Conservation (phyloP, 805 yeast species). For the Candida caryicola region DNA sequence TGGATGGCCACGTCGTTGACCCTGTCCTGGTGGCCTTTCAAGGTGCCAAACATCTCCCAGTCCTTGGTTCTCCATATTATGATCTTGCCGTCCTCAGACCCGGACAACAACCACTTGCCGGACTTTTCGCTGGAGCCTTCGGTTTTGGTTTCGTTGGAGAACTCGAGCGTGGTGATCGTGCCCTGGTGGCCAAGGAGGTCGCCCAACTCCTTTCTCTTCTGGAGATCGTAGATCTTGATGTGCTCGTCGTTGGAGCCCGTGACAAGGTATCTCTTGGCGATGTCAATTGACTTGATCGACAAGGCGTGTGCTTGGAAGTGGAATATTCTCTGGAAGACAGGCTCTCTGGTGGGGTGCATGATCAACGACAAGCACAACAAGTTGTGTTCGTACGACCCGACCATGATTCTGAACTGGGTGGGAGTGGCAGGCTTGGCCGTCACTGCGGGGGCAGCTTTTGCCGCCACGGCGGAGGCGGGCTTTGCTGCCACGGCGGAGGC, state of each 20-base stretch:
- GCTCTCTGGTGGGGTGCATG: slow-evolving; percentile 40
- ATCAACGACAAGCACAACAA: slow-evolving; percentile 77
- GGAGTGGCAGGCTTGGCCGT: neutral
- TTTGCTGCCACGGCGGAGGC: no score
- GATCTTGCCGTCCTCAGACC: slow-evolving; percentile 86
- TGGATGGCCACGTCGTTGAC: slow-evolving; percentile 86
- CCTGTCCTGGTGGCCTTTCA: slow-evolving; percentile 86
- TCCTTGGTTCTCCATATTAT: slow-evolving; percentile 94
- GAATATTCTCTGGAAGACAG: slow-evolving; percentile 87
- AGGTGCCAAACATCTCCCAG: slow-evolving; percentile 87
- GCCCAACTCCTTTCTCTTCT: slow-evolving; percentile 90
- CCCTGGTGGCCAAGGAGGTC: slow-evolving; percentile 88
- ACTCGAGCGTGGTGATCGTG: slow-evolving; percentile 72
- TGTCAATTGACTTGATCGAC: slow-evolving; percentile 81
- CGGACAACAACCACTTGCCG: slow-evolving; percentile 90
- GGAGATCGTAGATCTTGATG: slow-evolving; percentile 89
- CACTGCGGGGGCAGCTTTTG: no score
- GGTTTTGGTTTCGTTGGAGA: slow-evolving; percentile 50
- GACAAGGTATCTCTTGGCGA: slow-evolving; percentile 79
- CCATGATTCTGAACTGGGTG: slow-evolving; percentile 70
- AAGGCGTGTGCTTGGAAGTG: slow-evolving; percentile 94
- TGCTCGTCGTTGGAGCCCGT: slow-evolving; percentile 96
- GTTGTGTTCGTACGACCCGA: slow-evolving; percentile 95
- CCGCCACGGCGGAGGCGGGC: no score
- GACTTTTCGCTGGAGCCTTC: slow-evolving; percentile 29